Conservation (phyloP, 768 basidiomycete genomes). For the Boletus tylopilopsis region DNA sequence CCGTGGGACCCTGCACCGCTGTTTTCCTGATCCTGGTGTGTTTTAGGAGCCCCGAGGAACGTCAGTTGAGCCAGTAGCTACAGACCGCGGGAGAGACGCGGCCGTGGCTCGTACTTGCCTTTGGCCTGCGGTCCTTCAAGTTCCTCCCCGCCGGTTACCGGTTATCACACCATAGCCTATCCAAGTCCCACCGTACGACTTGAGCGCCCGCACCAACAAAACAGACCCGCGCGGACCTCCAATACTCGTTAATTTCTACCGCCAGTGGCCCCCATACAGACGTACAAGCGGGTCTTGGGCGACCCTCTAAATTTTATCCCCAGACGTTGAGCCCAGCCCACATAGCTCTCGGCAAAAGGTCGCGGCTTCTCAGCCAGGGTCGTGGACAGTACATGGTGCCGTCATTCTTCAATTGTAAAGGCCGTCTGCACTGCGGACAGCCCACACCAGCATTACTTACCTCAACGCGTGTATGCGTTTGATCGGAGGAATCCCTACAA, state of each 20-base stretch:
- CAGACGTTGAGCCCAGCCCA: neutral
- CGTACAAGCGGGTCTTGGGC: neutral
- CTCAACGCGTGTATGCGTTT: neutral
- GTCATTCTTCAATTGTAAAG: neutral
- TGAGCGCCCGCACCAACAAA: neutral
- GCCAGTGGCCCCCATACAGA: neutral
- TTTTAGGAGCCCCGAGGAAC: constrained; percentile 11
- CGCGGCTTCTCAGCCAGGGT: neutral
- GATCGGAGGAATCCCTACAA: constrained; percentile 16
- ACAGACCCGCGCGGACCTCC: neutral
- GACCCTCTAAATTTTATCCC: neutral
- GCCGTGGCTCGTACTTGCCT: neutral
- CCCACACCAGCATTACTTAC: neutral
- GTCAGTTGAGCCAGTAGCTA: constrained; percentile 6
- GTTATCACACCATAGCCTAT: too few relatives aligned
- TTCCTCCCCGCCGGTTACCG: neutral
- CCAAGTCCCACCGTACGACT: too few relatives aligned
- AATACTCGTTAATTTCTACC: constrained; percentile 4
- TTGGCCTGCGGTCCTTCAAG: neutral
- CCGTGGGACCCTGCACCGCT: constrained; percentile 23
- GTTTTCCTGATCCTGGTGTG: constrained; percentile 8
- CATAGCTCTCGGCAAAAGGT: neutral
- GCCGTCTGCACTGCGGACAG: neutral
- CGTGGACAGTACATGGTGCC: neutral
- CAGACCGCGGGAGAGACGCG: constrained; percentile 19